Percentiles rank a stretch among this genome's conserved stretches.
Conservation (phyloP, 441 rosid genomes). For the Eugenia klotzschiana region DNA sequence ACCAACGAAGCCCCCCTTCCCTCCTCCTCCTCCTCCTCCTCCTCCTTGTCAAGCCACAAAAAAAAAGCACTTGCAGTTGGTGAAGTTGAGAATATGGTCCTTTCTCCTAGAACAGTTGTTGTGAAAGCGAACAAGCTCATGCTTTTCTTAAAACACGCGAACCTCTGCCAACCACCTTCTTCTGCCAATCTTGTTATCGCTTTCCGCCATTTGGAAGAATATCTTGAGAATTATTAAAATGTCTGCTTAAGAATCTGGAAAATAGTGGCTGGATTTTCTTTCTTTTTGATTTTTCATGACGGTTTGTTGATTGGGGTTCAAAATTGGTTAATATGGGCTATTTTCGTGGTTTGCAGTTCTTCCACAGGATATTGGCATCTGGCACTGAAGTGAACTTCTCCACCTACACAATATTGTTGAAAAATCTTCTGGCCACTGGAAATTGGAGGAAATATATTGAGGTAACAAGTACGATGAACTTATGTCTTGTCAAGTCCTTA, state of each 20-base stretch:
- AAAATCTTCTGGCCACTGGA: slow-evolving; percentile 61
- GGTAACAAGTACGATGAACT: slow-evolving; percentile 15
- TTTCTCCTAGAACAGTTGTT: neutral
- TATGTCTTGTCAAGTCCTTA: neutral
- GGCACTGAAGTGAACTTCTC: slow-evolving; percentile 42
- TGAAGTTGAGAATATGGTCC: neutral
- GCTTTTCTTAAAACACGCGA: neutral
- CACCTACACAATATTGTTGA: slow-evolving; percentile 49
- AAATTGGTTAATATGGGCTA: neutral
- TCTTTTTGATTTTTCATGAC: neutral
- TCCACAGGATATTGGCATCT: slow-evolving; percentile 50
- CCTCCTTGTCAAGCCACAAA: no score
- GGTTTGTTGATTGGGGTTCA: neutral
- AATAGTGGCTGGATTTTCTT: neutral
- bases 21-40: no score
- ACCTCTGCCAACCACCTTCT: neutral
- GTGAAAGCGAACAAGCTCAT: neutral
- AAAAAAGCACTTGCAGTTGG: no score
- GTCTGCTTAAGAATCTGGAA: neutral
- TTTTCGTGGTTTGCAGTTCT: slow-evolving; percentile 28
- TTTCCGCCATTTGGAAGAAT: neutral
- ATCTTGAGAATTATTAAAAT: neutral
- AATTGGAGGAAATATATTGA: slow-evolving; percentile 92
- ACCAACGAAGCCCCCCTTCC: no score
- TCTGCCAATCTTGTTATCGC: neutral